Conservation (phyloP, 2,329 filamentous ascomycete genomes). For the Fusarium sambucinum region DNA sequence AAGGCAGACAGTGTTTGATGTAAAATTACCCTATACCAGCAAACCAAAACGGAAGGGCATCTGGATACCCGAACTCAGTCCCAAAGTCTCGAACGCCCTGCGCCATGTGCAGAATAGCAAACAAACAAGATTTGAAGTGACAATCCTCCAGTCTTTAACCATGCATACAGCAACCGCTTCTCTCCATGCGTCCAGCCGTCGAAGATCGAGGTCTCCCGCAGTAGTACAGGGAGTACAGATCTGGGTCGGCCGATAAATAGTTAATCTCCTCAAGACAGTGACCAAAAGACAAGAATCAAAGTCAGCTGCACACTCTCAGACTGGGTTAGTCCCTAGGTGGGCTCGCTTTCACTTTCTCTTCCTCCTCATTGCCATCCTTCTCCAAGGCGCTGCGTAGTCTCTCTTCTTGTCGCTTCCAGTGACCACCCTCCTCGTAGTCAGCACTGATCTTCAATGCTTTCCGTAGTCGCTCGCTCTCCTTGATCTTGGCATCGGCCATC, state of each 20-base stretch:
- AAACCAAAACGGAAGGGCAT: background rate
- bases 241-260: background rate
- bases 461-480: constrained; percentile 89
- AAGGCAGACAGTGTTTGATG: background rate
- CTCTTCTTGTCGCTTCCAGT: constrained; percentile 89
- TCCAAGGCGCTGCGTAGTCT: constrained; percentile 62
- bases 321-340: constrained; percentile 27
- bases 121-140: background rate
- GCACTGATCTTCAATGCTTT: constrained; percentile 88
- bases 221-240: background rate
- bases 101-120: constrained; percentile 5
- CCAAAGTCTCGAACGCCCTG: constrained; percentile 22
- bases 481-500: constrained; percentile 93
- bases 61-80: background rate
- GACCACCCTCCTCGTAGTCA: constrained; percentile 85
- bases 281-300: background rate
- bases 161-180: background rate
- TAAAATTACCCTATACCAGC: constrained; percentile 29
- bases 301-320: background rate
- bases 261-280: background rate
- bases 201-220: background rate
- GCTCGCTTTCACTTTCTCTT: constrained; percentile 53
- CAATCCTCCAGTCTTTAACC: background rate
- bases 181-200: background rate
- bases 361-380: constrained; percentile 54